Conservation (phyloP, 2,329 filamentous ascomycete species). For the Fusarium acutatum region DNA sequence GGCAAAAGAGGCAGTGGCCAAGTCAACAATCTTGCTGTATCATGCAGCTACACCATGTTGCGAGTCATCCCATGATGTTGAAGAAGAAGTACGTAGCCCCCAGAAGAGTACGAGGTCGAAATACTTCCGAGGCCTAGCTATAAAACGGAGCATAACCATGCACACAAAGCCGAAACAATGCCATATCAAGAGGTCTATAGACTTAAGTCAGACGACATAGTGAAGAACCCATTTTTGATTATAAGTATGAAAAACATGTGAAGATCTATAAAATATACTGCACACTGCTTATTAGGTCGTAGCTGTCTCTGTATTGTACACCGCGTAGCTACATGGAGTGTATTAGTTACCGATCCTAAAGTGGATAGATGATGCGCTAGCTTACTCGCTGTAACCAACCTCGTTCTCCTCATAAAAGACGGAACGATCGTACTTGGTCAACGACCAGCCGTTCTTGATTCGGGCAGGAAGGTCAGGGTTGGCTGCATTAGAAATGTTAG, state of each 20-base stretch:
- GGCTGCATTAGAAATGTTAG: neutral
- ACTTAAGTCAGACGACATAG: no score
- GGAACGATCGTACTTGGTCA: constrained; percentile 26
- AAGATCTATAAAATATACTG: no score
- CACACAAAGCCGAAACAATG: neutral
- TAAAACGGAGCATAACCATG: neutral
- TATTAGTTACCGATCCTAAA: rapidly evolving
- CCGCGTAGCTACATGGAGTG: neutral
- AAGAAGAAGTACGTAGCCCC: neutral
- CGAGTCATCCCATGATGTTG: neutral
- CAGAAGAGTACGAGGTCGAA: neutral
- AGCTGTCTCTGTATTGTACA: neutral
- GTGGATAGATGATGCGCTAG: neutral
- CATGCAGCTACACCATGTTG: neutral
- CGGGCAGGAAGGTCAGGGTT: constrained; percentile 30
- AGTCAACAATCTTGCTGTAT: no score
- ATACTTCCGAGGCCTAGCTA: neutral
- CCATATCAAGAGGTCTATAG: neutral
- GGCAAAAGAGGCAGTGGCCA: no score
- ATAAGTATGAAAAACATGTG: no score
- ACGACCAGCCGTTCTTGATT: constrained; percentile 27
- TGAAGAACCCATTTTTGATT: no score
- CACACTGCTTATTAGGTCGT: no score
- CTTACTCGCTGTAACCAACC: constrained; percentile 32
- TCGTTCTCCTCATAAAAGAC: constrained; percentile 21